Evolutionary conservation across 1,139 yeast species (phyloP).

Genomic region (Yamadazyma diospyri): DNA sequence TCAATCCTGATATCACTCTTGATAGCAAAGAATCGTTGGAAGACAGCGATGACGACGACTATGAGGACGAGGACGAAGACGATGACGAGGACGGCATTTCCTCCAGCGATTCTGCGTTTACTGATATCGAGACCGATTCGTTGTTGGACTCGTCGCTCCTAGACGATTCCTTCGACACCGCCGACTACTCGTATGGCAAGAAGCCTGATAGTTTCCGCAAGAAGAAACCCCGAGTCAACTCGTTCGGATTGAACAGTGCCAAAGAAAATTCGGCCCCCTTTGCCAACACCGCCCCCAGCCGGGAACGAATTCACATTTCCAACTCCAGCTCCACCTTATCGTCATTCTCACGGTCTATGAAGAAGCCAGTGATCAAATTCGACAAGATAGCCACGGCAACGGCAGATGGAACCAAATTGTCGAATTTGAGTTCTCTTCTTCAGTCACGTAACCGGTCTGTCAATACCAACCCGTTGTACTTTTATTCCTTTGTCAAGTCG

Average conservation of each 20-base stretch:
- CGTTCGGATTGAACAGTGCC: slow-evolving; percentile 7
- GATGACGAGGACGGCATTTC: slow-evolving; percentile 25
- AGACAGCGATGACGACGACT: slow-evolving; percentile 14
- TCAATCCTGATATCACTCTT: slow-evolving; percentile 7
- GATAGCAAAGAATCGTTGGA: slow-evolving; percentile 10
- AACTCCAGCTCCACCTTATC: slow-evolving; percentile 10
- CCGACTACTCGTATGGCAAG: slow-evolving; percentile 18
- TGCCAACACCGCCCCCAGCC: slow-evolving; percentile 7
- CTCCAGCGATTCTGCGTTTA: slow-evolving; percentile 42
- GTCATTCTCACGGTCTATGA: slow-evolving; percentile 7
- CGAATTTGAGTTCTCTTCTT: slow-evolving; percentile 42
- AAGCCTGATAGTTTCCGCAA: slow-evolving; percentile 14
- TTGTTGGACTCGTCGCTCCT: slow-evolving; percentile 31
- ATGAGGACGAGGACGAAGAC: slow-evolving; percentile 17
- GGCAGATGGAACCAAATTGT: slow-evolving; percentile 9
- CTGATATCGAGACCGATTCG: slow-evolving; percentile 43
- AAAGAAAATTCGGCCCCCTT: slow-evolving; percentile 4
- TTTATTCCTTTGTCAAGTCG: slow-evolving; percentile 47
- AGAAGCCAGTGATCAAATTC: slow-evolving; percentile 17
- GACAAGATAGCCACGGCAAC: slow-evolving; percentile 18
- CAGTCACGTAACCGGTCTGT: slow-evolving; percentile 32
- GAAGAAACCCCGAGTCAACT: slow-evolving; percentile 9
- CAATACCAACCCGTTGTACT: slow-evolving; percentile 48
- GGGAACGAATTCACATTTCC: slow-evolving; percentile 7
- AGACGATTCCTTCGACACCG: slow-evolving; percentile 24